Evolutionary conservation across 2,329 filamentous ascomycete species (phyloP).

Genomic region (Verticillium albo-atrum): DNA sequence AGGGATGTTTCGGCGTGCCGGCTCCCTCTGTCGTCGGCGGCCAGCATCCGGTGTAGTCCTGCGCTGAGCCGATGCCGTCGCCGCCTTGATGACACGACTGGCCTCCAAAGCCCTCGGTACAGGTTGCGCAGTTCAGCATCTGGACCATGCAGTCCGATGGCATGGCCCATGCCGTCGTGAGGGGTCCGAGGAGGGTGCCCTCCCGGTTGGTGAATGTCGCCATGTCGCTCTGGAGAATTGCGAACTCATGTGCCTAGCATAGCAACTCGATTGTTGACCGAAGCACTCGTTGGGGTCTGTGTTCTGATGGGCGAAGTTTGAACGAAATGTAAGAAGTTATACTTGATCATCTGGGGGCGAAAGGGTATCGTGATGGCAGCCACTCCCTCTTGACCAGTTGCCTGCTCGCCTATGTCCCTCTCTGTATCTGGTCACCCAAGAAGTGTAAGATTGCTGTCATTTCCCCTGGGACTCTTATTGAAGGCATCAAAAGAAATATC

Average conservation of each 20-base stretch:
- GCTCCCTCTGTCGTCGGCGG: constrained; percentile 14
- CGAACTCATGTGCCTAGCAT: neutral
- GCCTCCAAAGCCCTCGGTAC: constrained; percentile 17
- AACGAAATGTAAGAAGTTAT: too few species aligned
- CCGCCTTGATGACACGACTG: constrained; percentile 14
- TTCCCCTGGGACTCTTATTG: too few species aligned
- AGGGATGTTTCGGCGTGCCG: constrained; percentile 8
- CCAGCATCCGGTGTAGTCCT: constrained; percentile 25
- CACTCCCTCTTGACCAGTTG: too few species aligned
- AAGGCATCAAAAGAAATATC: too few species aligned
- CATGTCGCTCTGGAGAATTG: neutral
- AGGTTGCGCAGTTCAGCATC: constrained; percentile 15
- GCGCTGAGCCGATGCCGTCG: constrained; percentile 5
- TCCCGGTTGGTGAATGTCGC: neutral
- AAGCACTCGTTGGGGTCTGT: too few species aligned
- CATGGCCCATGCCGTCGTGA: constrained; percentile 17
- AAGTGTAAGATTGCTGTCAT: too few species aligned
- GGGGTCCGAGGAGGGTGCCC: constrained; percentile 15
- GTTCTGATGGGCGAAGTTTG: too few species aligned
- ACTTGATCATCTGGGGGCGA: too few species aligned
- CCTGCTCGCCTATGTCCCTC: too few species aligned
- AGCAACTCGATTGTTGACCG: too few species aligned
- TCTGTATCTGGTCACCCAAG: too few species aligned
- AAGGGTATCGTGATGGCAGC: too few species aligned
- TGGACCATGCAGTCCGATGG: constrained; percentile 14